A percentile compares a stretch with the other conserved stretches of the same genome.
These are phyloP conservation scores for Metschnikowia amazonensis DNA, from an alignment of 805 yeast species.

Conservation along the genomic window DNA sequence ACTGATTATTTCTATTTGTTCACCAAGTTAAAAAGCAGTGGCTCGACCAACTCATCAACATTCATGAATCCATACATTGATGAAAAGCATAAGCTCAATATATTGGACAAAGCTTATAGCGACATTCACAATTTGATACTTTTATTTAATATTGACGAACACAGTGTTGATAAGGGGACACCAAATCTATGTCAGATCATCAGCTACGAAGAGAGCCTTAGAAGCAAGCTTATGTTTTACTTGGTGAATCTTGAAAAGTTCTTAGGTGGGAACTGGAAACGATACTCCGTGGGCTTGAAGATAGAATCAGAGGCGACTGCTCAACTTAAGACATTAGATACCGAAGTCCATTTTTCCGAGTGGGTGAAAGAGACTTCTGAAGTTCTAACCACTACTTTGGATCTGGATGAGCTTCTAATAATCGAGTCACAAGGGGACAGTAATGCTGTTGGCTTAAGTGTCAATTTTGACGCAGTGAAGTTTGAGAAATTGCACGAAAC, in stretches of 20 bases:
- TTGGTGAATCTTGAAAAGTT: constrained; percentile 19
- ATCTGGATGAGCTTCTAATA: constrained; percentile 2
- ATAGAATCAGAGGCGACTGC: constrained; percentile 48
- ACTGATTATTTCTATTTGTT: constrained; percentile 28
- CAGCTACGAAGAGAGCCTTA: constrained; percentile 6
- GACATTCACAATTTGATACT: constrained; percentile 22
- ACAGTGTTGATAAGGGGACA: neutral
- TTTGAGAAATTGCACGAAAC: constrained; percentile 7
- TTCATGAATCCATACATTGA: constrained; percentile 24
- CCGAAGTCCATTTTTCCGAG: constrained; percentile 34
- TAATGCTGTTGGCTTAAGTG: neutral
- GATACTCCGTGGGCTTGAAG: constrained; percentile 50
- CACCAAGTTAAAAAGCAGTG: constrained; percentile 19
- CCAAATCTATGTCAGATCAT: neutral
- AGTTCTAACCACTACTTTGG: neutral
- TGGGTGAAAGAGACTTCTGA: constrained; percentile 43
- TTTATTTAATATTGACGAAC: constrained; percentile 1
- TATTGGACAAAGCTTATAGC: constrained; percentile 26
- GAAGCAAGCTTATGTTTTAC: constrained; percentile 25
- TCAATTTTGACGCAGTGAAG: constrained; percentile 5
- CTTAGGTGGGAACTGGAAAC: constrained; percentile 36
- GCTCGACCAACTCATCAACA: constrained; percentile 7
- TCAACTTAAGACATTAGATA: constrained; percentile 45
- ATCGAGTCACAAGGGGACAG: neutral
- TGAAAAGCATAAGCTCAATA: constrained; percentile 33